Conservation (phyloP, 768 basidiomycete species). For the Mrakia blollopis region DNA sequence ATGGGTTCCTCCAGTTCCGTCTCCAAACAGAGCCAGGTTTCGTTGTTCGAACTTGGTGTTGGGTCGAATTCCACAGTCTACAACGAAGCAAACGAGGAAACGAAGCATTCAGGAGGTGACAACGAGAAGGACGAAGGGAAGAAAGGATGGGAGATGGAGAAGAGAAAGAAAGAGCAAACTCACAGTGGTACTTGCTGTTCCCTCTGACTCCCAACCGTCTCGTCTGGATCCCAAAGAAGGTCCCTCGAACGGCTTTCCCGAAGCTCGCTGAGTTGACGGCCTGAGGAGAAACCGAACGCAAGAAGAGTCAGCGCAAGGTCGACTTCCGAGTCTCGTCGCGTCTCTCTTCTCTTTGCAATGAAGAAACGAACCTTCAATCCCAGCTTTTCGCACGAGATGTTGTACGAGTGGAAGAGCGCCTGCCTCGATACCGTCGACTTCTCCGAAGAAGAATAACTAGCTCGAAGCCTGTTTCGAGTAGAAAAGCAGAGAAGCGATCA, state of each 20-base stretch:
- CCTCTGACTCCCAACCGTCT: slow-evolving; percentile 85
- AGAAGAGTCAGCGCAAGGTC: background rate
- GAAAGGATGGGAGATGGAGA: background rate
- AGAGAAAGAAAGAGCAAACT: slow-evolving; percentile 40
- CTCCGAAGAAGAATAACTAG: background rate
- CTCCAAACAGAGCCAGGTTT: slow-evolving; percentile 10
- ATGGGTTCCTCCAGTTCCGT: slow-evolving; percentile 1
- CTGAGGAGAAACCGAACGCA: slow-evolving; percentile 43
- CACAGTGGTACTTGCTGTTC: slow-evolving; percentile 95
- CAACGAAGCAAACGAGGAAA: background rate
- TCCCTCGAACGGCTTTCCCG: slow-evolving; percentile 87
- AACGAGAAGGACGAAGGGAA: background rate
- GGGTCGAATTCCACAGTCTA: slow-evolving; percentile 5
- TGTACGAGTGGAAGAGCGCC: slow-evolving; percentile 15
- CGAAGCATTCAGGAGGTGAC: no score
- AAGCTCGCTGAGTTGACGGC: slow-evolving; percentile 94
- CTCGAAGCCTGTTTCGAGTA: background rate
- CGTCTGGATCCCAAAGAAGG: slow-evolving; percentile 93
- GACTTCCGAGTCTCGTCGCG: background rate
- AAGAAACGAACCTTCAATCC: background rate
- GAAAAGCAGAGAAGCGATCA: background rate
- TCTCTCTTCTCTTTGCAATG: background rate
- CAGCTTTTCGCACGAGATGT: slow-evolving; percentile 5
- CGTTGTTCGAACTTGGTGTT: background rate
- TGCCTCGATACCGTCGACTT: slow-evolving; percentile 8